Conservation (phyloP, 2,329 filamentous ascomycete species). For the Didymella pomorum region DNA sequence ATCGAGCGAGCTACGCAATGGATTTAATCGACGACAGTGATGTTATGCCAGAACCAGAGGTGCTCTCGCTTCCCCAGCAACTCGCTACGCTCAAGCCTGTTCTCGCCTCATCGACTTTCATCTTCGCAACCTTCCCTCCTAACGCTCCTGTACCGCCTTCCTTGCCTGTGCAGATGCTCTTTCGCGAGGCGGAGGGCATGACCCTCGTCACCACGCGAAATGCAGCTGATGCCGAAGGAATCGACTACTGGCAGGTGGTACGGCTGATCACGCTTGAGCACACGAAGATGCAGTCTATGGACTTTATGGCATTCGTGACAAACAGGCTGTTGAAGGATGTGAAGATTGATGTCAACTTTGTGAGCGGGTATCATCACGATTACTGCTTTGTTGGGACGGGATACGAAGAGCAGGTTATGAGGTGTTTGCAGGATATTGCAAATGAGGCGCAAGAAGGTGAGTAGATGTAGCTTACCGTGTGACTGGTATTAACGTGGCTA, state of each 20-base stretch:
- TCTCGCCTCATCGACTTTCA: neutral
- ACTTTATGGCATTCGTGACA: neutral
- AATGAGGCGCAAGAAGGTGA: neutral
- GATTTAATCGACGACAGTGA: neutral
- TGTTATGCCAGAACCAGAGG: neutral
- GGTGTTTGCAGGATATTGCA: neutral
- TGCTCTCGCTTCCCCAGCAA: neutral
- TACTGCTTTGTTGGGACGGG: neutral
- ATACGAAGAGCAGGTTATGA: neutral
- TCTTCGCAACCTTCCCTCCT: neutral
- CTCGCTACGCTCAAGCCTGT: neutral
- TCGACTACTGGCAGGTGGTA: neutral
- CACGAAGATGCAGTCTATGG: neutral
- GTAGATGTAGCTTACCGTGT: too few species aligned
- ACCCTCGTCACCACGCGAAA: neutral
- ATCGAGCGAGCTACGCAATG: too few species aligned
- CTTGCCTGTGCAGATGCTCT: constrained; percentile 1
- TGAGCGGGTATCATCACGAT: neutral
- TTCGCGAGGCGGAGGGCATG: neutral
- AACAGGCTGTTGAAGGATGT: neutral
- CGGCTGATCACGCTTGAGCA: neutral
- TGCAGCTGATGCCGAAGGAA: neutral
- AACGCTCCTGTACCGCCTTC: neutral
- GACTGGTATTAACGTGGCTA: neutral
- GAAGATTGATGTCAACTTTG: neutral